Conservation (phyloP, 345 rosid genomes). For the Sisymbrium altissimum region DNA sequence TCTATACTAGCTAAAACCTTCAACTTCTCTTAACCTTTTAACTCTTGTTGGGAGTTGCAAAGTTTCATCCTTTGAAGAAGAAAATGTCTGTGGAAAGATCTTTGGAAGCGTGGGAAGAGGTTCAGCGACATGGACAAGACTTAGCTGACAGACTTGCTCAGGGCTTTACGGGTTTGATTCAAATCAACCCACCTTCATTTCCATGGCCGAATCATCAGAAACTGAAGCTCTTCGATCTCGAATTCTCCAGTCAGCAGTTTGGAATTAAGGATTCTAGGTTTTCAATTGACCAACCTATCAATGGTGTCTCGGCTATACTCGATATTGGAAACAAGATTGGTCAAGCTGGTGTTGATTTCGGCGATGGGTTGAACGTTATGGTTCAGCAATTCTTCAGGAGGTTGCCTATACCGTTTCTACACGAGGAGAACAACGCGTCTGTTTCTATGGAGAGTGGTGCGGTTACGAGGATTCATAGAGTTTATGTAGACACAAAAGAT, state of each 20-base stretch:
- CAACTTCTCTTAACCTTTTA: background rate
- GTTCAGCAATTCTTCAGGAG: conserved; percentile 77
- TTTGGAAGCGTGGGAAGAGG: conserved; percentile 96
- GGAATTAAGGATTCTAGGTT: conserved; percentile 46
- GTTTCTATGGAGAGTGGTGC: conserved; percentile 30
- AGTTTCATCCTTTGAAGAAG: conserved; percentile 8
- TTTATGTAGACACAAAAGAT: conserved; percentile 28
- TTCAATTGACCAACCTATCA: conserved; percentile 39
- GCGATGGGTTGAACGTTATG: conserved; percentile 67
- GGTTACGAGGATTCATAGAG: conserved; percentile 29
- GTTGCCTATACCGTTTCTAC: conserved; percentile 64
- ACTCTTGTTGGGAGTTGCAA: background rate
- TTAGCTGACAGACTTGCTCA: conserved; percentile 85
- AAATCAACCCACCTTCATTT: conserved; percentile 65
- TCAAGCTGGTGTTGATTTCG: conserved; percentile 85
- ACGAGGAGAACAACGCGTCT: conserved; percentile 40
- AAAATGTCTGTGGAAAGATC: conserved; percentile 85
- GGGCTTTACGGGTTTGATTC: conserved; percentile 81
- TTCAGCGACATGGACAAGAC: conserved; percentile 91
- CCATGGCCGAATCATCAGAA: conserved; percentile 63
- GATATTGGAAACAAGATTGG: conserved; percentile 80
- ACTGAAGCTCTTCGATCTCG: conserved; percentile 66
- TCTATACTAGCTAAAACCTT: background rate
- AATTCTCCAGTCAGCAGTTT: conserved; percentile 52
- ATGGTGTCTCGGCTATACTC: conserved; percentile 70